Evolutionary conservation across 345 rosid species (phyloP).

Genomic region (Mallotus nudiflorus): DNA sequence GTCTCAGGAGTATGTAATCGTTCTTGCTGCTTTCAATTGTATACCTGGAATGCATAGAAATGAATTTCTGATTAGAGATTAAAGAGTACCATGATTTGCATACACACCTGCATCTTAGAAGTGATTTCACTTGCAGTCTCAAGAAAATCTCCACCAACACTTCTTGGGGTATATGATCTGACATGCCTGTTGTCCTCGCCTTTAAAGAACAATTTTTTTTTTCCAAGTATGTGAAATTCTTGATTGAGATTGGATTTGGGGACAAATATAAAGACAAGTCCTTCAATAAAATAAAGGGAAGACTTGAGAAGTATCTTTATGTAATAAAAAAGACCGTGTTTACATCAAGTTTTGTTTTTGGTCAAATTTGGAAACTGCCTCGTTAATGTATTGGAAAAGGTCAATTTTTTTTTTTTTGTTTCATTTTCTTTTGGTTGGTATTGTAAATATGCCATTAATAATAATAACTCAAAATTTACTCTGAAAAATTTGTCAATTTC

Average conservation of each 20-base stretch:
- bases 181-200: neutral
- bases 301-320: neutral
- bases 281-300: neutral
- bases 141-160: conserved; percentile 10
- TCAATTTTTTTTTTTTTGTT: neutral
- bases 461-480: too few species aligned
- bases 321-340: neutral
- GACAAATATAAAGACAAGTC: neutral
- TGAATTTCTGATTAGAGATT: conserved; percentile 10
- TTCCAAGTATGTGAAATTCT: neutral
- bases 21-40: neutral
- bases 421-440: neutral
- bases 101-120: conserved; percentile 1
- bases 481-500: too few species aligned
- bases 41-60: conserved; percentile 7
- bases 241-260: neutral
- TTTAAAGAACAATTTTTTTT: neutral
- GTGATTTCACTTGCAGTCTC: conserved; percentile 11
- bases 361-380: conserved; percentile 7
- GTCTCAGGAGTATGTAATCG: neutral
- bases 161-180: conserved; percentile 8
- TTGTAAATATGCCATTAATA: too few species aligned
- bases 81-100: conserved; percentile 20
- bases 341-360: neutral
- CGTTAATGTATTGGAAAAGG: neutral